A percentile compares a stretch with the other conserved stretches of the same genome.
These are phyloP conservation scores for Xylaria longipes DNA, from an alignment of 495 filamentous ascomycete genomes.

Conservation along the genomic window DNA sequence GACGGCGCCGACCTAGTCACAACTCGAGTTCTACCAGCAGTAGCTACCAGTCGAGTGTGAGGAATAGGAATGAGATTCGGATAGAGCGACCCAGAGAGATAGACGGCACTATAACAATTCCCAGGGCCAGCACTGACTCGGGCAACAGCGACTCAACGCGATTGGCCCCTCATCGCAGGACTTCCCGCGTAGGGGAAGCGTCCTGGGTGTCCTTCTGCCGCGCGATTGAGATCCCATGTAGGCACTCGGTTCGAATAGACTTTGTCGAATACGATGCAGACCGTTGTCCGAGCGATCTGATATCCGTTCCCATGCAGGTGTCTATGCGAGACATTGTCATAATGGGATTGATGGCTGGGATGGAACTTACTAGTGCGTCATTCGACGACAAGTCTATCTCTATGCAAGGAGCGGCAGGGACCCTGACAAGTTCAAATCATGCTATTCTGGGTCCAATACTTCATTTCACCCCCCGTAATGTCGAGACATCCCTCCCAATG, in stretches of 20 bases:
- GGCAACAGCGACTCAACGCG: neutral
- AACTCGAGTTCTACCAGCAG: neutral
- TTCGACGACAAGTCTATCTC: slow-evolving; percentile 13
- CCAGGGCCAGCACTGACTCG: neutral
- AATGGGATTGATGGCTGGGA: slow-evolving; percentile 16
- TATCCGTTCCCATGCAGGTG: slow-evolving; percentile 11
- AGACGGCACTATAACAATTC: neutral
- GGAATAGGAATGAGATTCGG: too few species aligned
- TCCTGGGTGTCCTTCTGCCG: slow-evolving; percentile 19
- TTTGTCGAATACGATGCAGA: slow-evolving; percentile 14
- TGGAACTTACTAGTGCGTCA: slow-evolving; percentile 5
- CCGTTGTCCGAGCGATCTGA: slow-evolving; percentile 10
- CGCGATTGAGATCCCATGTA: slow-evolving; percentile 1
- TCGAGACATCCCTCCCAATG: neutral
- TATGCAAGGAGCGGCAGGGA: slow-evolving; percentile 10
- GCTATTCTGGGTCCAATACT: slow-evolving; percentile 15
- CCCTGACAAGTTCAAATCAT: slow-evolving; percentile 13
- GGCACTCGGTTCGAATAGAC: slow-evolving; percentile 3
- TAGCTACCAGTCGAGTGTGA: neutral
- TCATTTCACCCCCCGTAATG: slow-evolving; percentile 6
- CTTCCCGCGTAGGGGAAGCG: slow-evolving; percentile 3
- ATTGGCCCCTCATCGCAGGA: neutral
- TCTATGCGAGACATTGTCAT: slow-evolving; percentile 13
- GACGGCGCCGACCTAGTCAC: neutral
- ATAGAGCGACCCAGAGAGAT: neutral